These are phyloP conservation scores for Monilinia fructicola DNA, from an alignment of 2,329 filamentous ascomycete species.

Conservation along the genomic window DNA sequence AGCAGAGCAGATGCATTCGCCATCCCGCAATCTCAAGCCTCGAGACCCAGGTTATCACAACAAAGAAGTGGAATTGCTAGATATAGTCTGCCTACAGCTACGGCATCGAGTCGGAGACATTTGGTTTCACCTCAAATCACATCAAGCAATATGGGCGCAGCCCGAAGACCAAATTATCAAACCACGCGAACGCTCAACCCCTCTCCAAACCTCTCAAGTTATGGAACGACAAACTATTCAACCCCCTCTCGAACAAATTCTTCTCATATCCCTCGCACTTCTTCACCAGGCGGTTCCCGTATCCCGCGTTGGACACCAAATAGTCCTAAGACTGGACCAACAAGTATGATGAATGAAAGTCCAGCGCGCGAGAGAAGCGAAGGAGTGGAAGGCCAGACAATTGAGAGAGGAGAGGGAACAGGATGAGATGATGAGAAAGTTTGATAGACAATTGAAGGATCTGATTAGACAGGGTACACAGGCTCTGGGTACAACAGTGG, in stretches of 20 bases:
- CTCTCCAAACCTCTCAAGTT: background rate
- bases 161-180: slow-evolving; percentile 4
- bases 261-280: slow-evolving; percentile 44
- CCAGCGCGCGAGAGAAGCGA: slow-evolving; percentile 62
- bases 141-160: slow-evolving; percentile 5
- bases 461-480: slow-evolving; percentile 90
- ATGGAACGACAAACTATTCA: slow-evolving; percentile 42
- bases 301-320: slow-evolving; percentile 44
- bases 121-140: slow-evolving; percentile 1
- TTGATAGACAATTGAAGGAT: slow-evolving; percentile 76
- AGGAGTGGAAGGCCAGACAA: slow-evolving; percentile 69
- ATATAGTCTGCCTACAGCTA: slow-evolving; percentile 35
- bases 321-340: slow-evolving; percentile 19
- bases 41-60: slow-evolving; percentile 15
- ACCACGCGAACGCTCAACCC: slow-evolving; percentile 4
- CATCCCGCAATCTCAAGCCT: slow-evolving; percentile 10
- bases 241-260: slow-evolving; percentile 49
- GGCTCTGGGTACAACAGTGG: slow-evolving; percentile 68
- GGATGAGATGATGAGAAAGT: slow-evolving; percentile 73
- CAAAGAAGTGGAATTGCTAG: slow-evolving; percentile 27
- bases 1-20: slow-evolving; percentile 25
- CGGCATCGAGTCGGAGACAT: background rate
- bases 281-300: slow-evolving; percentile 54
- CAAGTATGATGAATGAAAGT: slow-evolving; percentile 29
- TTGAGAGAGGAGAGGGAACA: slow-evolving; percentile 73